phyloP scores from a whole-genome alignment of 1,284 basidiomycete genomes.

The Dichomitus squalens region DNA sequence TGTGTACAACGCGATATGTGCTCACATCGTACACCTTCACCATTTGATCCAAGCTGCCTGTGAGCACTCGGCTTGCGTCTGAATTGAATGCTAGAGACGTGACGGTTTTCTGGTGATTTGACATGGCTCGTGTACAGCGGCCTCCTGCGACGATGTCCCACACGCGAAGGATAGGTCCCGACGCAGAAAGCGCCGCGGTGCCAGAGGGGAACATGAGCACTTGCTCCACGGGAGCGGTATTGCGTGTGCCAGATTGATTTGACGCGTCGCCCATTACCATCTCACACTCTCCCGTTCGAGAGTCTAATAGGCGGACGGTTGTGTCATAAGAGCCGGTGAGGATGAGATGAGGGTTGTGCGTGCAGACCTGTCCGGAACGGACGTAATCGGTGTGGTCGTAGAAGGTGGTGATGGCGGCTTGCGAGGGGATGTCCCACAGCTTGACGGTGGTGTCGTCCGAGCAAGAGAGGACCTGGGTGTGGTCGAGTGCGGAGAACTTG shows the following conservation, averaged over 20 bases:
- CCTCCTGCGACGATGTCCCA: conserved; percentile 97
- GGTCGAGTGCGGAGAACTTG: conserved; percentile 83
- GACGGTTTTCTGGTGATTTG: conserved; percentile 98
- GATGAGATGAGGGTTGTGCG: conserved; percentile 82
- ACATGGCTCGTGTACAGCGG: conserved; percentile 84
- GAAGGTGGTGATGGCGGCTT: conserved; percentile 81
- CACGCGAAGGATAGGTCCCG: conserved; percentile 91
- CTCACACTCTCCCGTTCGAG: conserved; percentile 78
- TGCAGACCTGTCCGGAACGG: conserved; percentile 86
- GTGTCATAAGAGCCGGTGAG: conserved; percentile 96
- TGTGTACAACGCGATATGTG: conserved; percentile 94
- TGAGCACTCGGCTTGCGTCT: conserved; percentile 78
- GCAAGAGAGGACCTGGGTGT: conserved; percentile 89
- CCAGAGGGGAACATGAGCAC: conserved; percentile 93
- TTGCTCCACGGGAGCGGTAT: conserved; percentile 84
- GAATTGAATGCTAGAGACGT: conserved; percentile 86
- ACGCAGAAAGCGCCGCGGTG: conserved; percentile 83
- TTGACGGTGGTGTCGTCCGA: conserved; percentile 96
- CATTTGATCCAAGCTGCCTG: conserved; percentile 94
- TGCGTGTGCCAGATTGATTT: conserved; percentile 39
- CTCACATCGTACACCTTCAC: conserved; percentile 98
- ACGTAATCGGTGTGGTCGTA: conserved; percentile 93
- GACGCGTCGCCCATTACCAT: conserved; percentile 75
- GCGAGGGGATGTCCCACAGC: conserved; percentile 95
- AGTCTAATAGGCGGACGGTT: conserved; percentile 89